These are phyloP conservation scores for Physcomitrellopsis africana DNA, from an alignment of 225 moss, liverwort and hornwort species.

Conservation along the genomic window DNA sequence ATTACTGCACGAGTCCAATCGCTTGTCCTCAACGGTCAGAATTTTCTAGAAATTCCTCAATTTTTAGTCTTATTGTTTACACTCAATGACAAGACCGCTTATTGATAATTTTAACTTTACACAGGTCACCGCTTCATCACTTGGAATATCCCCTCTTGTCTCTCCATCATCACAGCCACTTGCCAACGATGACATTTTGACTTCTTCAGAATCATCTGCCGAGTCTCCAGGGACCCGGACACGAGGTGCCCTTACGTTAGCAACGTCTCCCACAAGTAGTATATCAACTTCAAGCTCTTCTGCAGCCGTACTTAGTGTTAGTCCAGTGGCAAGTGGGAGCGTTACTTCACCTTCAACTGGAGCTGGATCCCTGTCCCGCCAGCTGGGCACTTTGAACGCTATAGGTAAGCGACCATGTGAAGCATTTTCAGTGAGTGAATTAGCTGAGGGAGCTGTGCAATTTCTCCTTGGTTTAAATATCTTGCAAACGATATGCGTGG, in stretches of 20 bases:
- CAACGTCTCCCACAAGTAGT: conserved; percentile 58
- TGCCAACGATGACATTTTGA: conserved; percentile 46
- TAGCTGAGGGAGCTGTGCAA: not conserved
- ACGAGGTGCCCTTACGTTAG: conserved; percentile 50
- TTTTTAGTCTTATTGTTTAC: conserved; percentile 8
- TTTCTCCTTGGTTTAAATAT: conserved; percentile 4
- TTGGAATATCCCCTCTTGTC: conserved; percentile 59
- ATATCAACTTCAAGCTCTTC: conserved; percentile 50
- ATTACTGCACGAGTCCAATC: conserved; percentile 15
- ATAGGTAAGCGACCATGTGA: conserved; percentile 39
- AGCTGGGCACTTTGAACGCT: conserved; percentile 43
- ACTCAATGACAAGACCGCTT: conserved; percentile 8
- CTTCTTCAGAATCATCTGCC: conserved; percentile 59
- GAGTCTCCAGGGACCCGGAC: conserved; percentile 58
- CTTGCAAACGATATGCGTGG: conserved; percentile 7
- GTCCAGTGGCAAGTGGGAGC: conserved; percentile 61
- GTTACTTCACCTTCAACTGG: conserved; percentile 60
- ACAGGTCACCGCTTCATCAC: conserved; percentile 51
- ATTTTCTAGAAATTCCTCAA: conserved; percentile 18
- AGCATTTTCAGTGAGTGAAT: not conserved
- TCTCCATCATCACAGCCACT: conserved; percentile 68
- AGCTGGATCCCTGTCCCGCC: conserved; percentile 52
- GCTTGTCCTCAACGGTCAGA: not conserved
- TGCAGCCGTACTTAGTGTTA: conserved; percentile 62
- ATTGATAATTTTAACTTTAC: conserved; percentile 13